These are phyloP conservation scores for Phytopythium helicoides DNA, from an alignment of 352 stramenopile species.

Conservation along the genomic window DNA sequence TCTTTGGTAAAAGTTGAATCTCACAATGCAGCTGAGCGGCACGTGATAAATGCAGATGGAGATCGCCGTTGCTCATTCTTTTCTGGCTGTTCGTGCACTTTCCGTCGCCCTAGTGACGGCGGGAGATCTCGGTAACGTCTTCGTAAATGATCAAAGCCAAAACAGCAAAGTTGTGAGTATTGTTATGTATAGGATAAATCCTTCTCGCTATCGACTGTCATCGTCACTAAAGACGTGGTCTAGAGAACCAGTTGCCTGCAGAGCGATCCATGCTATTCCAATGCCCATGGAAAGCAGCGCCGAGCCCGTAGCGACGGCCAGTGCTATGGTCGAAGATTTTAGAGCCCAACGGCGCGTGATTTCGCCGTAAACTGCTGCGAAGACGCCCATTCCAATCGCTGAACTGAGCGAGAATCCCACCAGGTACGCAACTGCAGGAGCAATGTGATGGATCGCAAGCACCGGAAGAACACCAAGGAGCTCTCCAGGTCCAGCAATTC, in stretches of 20 bases:
- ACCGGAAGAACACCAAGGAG: constrained; percentile 85
- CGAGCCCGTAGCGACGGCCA: constrained; percentile 49
- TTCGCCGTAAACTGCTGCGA: constrained; percentile 82
- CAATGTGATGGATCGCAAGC: constrained; percentile 59
- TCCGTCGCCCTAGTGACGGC: too few relatives aligned
- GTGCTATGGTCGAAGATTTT: constrained; percentile 26
- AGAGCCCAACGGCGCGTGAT: constrained; percentile 31
- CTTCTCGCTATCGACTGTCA: not conserved
- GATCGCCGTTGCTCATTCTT: too few relatives aligned
- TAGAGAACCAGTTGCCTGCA: constrained; percentile 58
- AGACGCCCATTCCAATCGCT: constrained; percentile 86
- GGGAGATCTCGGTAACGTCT: too few relatives aligned
- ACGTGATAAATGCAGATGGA: too few relatives aligned
- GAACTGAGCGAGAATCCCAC: constrained; percentile 82
- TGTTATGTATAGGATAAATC: not conserved
- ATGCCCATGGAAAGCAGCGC: constrained; percentile 58
- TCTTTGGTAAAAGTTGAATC: too few relatives aligned
- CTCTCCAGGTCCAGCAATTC: constrained; percentile 72
- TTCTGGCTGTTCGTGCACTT: too few relatives aligned
- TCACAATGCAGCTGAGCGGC: too few relatives aligned
- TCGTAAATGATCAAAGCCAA: too few relatives aligned
- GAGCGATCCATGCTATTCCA: constrained; percentile 65
- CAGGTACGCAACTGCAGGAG: constrained; percentile 74
- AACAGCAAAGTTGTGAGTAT: too few relatives aligned
- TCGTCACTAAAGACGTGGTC: constrained; percentile 44